Base-by-base conservation (phyloP, 2,329 filamentous ascomycete genomes). In the Botrytis porri region DNA sequence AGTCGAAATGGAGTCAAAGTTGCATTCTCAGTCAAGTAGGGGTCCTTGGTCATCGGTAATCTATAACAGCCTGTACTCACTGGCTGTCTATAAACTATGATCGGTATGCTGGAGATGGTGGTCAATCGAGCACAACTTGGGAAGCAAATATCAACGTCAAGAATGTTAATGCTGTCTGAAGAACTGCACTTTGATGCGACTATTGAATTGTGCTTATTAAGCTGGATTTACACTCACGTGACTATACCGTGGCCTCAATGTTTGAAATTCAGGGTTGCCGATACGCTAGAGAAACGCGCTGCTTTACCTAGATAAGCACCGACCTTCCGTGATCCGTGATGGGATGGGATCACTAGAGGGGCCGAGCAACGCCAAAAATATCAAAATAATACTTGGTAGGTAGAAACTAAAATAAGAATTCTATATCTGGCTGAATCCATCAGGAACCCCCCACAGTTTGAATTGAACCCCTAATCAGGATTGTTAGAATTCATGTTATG, bases 1-100 rank as follows among this genome's bases (percentile, higher is more conserved):
- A 69, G 71, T 39, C 39, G 71, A 35, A 72, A 69, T 51, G 41
- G 54, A 25, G 71, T 62, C 32, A 62, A 54, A 32, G 32, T 54
- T 61, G 63, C 70, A 48, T 60, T 72, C 37, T 43, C 20, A 12
- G 39, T 48, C 59, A 14, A 57, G 3, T 57, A 39, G n/a, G n/a
- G n/a, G n/a, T 18, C 57, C 32, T 60, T 60, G 8, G 32, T 3
- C 18, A 29, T 32, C n/a, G n/a, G 14, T 29, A 35, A 14, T 0
- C 18, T 22, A n/a, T n/a, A 16, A n/a, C 18, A 35, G 9, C 8
- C 57, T 35, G 57, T 60, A 14, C 4, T 35, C 18, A 22, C 29
- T 60, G 57, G 9, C 29, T 29, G 8, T 22, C 35, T 35, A 22
- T 54, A 16, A 10, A n/a, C 2, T n/a, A 7, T 54, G 25, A n/a